These are phyloP conservation scores for Suillus spraguei DNA, from an alignment of 768 basidiomycete genomes.

Conservation along the genomic window DNA sequence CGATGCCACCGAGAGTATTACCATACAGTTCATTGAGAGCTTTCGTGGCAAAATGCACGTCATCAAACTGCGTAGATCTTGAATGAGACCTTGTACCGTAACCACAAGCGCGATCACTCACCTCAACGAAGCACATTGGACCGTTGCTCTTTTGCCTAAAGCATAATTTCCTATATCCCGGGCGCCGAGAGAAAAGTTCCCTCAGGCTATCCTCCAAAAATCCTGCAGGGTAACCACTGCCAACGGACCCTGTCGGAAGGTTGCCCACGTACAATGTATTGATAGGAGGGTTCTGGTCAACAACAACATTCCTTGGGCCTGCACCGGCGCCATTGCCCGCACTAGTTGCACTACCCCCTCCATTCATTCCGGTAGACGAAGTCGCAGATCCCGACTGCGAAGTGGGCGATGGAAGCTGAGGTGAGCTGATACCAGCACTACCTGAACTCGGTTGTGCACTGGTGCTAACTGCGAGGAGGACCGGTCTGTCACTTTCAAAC, in stretches of 20 bases:
- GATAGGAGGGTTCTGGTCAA: constrained; percentile 97
- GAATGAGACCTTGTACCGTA: neutral
- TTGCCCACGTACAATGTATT: constrained; percentile 99
- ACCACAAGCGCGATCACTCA: constrained; percentile 33
- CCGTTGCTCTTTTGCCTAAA: constrained; percentile 97
- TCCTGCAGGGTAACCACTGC: constrained; percentile 72
- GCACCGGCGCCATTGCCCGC: constrained; percentile 26
- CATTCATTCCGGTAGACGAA: constrained; percentile 24
- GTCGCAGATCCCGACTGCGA: constrained; percentile 60
- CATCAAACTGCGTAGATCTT: constrained; percentile 70
- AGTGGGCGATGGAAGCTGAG: constrained; percentile 76
- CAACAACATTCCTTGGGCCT: constrained; percentile 40
- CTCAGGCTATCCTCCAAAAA: constrained; percentile 87
- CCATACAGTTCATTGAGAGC: constrained; percentile 93
- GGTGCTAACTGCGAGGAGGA: constrained; percentile 50
- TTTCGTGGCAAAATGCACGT: constrained; percentile 79
- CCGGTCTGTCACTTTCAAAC: constrained; percentile 34
- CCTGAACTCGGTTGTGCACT: constrained; percentile 36
- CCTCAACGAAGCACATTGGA: constrained; percentile 99
- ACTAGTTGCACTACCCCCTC: constrained; percentile 35
- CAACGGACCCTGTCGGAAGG: constrained; percentile 78
- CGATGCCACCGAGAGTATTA: constrained; percentile 84
- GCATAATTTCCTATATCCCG: constrained; percentile 89
- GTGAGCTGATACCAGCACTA: constrained; percentile 57
- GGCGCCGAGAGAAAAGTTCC: constrained; percentile 74